These are phyloP conservation scores for Boechera stricta DNA, from an alignment of 345 rosid species.

Conservation along the genomic window DNA sequence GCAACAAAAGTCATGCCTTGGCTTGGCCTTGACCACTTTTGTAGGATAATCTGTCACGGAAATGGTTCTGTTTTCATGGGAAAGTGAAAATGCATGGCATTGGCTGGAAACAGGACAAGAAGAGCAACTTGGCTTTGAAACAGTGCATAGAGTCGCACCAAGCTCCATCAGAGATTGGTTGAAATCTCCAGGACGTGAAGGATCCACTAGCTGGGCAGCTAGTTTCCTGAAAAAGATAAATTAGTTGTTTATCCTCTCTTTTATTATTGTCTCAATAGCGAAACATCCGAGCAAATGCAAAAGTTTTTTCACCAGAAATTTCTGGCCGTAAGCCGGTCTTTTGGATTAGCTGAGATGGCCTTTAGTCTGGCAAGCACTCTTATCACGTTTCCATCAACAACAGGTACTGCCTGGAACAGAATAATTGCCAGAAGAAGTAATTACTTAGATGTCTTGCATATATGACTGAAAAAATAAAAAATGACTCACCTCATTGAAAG, in stretches of 20 bases:
- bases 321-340: constrained; percentile 61
- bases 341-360: constrained; percentile 86
- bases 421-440: constrained; percentile 24
- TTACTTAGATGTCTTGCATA: background rate
- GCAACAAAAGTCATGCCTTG: constrained; percentile 68
- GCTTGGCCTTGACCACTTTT: constrained; percentile 72
- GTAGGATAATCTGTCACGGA: constrained; percentile 77
- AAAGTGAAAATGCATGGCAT: constrained; percentile 68
- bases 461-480: constrained; percentile 1
- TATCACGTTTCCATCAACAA: constrained; percentile 77
- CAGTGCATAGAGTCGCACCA: constrained; percentile 89
- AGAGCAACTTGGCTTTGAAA: constrained; percentile 70
- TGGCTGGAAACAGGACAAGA: constrained; percentile 79
- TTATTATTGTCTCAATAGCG: constrained; percentile 15
- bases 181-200: constrained; percentile 83
- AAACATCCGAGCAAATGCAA: constrained; percentile 13
- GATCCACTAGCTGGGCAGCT: constrained; percentile 90
- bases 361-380: constrained; percentile 80
- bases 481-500: constrained; percentile 68
- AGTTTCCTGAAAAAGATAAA: constrained; percentile 61
- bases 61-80: constrained; percentile 53
- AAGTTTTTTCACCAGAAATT: constrained; percentile 66
- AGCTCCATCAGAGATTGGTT: constrained; percentile 97
- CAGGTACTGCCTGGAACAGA: constrained; percentile 64
- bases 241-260: background rate